Evolutionary conservation across 495 filamentous ascomycete species (phyloP).

Genomic region (Parathielavia appendiculata): DNA sequence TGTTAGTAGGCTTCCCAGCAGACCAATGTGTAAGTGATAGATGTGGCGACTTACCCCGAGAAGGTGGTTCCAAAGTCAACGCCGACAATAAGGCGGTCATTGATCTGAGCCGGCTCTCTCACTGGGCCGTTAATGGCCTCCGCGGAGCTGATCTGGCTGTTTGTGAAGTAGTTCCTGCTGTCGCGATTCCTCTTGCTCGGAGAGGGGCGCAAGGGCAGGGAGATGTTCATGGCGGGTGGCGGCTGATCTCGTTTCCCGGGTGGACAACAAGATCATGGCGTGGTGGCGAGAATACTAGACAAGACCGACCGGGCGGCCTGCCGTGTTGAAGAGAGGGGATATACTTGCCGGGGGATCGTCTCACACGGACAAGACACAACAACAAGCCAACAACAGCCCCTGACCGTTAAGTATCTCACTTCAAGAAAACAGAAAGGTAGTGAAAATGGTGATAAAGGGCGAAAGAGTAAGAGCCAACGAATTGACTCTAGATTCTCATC

Average conservation of each 20-base stretch:
- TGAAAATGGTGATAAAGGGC: neutral
- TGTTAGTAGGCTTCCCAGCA: neutral
- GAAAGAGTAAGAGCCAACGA: neutral
- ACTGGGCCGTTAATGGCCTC: slow-evolving; percentile 53
- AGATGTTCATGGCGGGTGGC: slow-evolving; percentile 42
- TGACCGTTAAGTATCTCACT: neutral
- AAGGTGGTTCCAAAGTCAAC: slow-evolving; percentile 69
- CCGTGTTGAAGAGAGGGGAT: neutral
- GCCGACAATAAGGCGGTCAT: slow-evolving; percentile 58
- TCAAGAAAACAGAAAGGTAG: neutral
- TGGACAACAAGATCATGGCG: slow-evolving; percentile 6
- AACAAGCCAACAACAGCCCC: neutral
- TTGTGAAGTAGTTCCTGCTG: slow-evolving; percentile 51
- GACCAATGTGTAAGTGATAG: neutral
- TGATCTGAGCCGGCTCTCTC: slow-evolving; percentile 45
- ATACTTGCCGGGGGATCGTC: neutral
- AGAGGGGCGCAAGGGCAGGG: slow-evolving; percentile 44
- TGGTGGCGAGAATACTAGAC: neutral
- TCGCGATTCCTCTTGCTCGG: slow-evolving; percentile 48
- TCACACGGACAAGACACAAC: neutral
- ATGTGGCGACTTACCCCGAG: slow-evolving; percentile 49
- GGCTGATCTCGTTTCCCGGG: neutral
- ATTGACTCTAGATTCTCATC: neutral
- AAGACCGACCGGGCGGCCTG: neutral
- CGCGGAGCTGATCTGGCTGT: slow-evolving; percentile 36